phyloP scores from a whole-genome alignment of 2,329 filamentous ascomycete genomes.

The Phialocephala sp. region DNA sequence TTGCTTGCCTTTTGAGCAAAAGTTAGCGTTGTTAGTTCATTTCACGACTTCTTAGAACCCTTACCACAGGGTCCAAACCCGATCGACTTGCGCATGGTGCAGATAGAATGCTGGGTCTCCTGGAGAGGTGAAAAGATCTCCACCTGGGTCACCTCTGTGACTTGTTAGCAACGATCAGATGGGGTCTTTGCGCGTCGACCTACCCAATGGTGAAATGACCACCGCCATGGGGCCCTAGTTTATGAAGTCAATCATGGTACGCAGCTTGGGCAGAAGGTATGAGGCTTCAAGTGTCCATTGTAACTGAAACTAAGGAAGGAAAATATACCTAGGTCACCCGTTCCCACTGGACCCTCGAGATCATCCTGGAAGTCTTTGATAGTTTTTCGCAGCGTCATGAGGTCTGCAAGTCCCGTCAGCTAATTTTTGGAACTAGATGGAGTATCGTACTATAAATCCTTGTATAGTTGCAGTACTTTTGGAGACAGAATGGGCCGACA shows the following conservation, averaged over 20 bases:
- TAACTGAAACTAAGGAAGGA: too few relatives aligned
- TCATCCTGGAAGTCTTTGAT: conserved; percentile 24
- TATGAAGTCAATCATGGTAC: too few relatives aligned
- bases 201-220: conserved; percentile 48
- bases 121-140: conserved; percentile 50
- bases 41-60: conserved; percentile 37
- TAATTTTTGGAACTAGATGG: conserved; percentile 6
- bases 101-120: conserved; percentile 52
- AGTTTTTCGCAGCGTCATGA: conserved; percentile 18
- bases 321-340: conserved; percentile 18
- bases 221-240: conserved; percentile 29
- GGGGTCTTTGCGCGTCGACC: not conserved
- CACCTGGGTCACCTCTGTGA: conserved; percentile 48
- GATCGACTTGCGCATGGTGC: conserved; percentile 53
- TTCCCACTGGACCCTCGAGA: conserved; percentile 39
- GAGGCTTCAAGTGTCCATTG: too few relatives aligned
- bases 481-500: conserved; percentile 43
- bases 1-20: conserved; percentile 19
- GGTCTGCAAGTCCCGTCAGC: conserved; percentile 11
- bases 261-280: too few relatives aligned
- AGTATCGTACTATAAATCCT: conserved; percentile 38
- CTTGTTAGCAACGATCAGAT: conserved; percentile 10
- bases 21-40: not conserved
- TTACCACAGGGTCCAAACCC: conserved; percentile 54
- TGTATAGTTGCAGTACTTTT: conserved; percentile 44